These are phyloP conservation scores for Globisporangium cylindrosporum DNA, from an alignment of 352 stramenopile genomes.

Conservation along the genomic window DNA sequence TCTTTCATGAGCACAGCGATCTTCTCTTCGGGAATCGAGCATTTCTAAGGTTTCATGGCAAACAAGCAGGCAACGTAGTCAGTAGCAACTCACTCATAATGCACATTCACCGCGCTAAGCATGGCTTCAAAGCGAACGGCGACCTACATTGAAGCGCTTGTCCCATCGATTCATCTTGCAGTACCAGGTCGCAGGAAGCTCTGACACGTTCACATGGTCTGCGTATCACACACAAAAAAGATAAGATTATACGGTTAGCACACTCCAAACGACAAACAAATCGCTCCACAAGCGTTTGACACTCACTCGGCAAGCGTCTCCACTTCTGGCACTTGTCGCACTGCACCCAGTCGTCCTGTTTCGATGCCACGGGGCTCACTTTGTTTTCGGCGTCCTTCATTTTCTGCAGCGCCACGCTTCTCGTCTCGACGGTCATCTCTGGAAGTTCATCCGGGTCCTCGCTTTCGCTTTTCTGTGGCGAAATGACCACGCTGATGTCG, in stretches of 20 bases:
- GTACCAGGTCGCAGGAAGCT: slow-evolving; percentile 74
- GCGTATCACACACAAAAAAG: slow-evolving; percentile 2
- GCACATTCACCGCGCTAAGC: not conserved
- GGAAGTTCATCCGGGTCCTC: slow-evolving; percentile 16
- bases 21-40: slow-evolving; percentile 63
- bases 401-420: slow-evolving; percentile 49
- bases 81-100: slow-evolving; percentile 4
- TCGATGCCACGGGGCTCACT: slow-evolving; percentile 50
- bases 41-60: slow-evolving; percentile 50
- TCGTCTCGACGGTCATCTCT: slow-evolving; percentile 50
- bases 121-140: not conserved
- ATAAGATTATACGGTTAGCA: not conserved
- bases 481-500: slow-evolving; percentile 3
- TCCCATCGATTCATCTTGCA: slow-evolving; percentile 88
- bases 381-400: slow-evolving; percentile 43
- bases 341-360: slow-evolving; percentile 85
- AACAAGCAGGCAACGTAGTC: not conserved
- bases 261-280: not conserved
- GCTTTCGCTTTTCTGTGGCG: slow-evolving; percentile 12
- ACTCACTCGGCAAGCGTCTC: slow-evolving; percentile 72
- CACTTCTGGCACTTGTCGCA: slow-evolving; percentile 87
- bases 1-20: slow-evolving; percentile 65
- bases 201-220: slow-evolving; percentile 79
- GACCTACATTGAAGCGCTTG: slow-evolving; percentile 68
- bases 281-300: not conserved